Evolutionary conservation across 129 eudicot species (phyloP).

Genomic region (Artemisia annua): DNA sequence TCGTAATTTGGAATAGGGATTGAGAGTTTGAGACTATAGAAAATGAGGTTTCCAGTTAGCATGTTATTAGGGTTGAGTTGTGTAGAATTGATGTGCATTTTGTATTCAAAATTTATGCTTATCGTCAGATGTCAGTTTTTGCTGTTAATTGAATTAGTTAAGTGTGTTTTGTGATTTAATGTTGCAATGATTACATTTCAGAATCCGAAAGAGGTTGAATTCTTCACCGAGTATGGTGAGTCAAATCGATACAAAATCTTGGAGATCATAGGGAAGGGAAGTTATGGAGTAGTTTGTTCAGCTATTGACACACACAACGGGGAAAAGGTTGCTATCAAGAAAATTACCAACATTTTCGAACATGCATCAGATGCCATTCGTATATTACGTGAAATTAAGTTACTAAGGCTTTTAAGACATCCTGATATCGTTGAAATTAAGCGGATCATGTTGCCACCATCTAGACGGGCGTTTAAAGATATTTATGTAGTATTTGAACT

Average conservation of each 20-base stretch:
- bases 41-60: neutral
- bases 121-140: too few species aligned
- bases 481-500: slow-evolving; percentile 95
- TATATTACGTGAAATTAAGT: slow-evolving; percentile 82
- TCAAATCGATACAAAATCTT: slow-evolving; percentile 85
- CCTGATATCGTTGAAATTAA: slow-evolving; percentile 98
- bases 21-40: neutral
- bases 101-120: neutral
- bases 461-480: slow-evolving; percentile 85
- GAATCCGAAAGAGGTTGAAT: slow-evolving; percentile 74
- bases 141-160: too few species aligned
- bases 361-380: slow-evolving; percentile 89
- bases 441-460: slow-evolving; percentile 92
- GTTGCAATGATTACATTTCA: slow-evolving; percentile 29
- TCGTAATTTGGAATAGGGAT: too few species aligned
- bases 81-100: neutral
- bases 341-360: slow-evolving; percentile 79
- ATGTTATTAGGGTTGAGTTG: slow-evolving; percentile 4
- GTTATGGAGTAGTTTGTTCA: slow-evolving; percentile 96
- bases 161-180: neutral
- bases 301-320: slow-evolving; percentile 94
- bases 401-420: slow-evolving; percentile 85
- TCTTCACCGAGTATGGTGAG: slow-evolving; percentile 87
- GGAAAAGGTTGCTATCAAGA: slow-evolving; percentile 92
- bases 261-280: slow-evolving; percentile 93